Conservation (phyloP, 2,329 filamentous ascomycete genomes). For the Sodiomyces alkalinus region DNA sequence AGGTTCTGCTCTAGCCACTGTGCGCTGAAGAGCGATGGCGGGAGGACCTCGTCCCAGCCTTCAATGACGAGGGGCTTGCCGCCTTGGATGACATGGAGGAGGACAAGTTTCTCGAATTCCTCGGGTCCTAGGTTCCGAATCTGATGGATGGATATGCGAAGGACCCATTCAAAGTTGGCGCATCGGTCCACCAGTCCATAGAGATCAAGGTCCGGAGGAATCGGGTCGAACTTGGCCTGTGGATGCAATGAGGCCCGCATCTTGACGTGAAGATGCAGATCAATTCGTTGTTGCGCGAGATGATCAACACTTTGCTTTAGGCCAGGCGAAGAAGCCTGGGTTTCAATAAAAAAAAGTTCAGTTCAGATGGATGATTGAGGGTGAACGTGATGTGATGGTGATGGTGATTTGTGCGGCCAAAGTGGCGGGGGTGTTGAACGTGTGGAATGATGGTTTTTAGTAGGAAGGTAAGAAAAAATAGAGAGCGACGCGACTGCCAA, state of each 20-base stretch:
- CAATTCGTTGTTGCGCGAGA: too few species aligned
- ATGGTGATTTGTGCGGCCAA: too few species aligned
- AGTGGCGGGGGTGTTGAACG: too few species aligned
- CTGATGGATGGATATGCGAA: constrained; percentile 63
- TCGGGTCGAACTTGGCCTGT: constrained; percentile 81
- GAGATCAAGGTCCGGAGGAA: constrained; percentile 74
- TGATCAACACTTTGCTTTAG: too few species aligned
- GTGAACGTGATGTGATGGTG: too few species aligned
- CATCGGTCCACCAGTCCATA: constrained; percentile 58
- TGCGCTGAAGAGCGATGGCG: constrained; percentile 62
- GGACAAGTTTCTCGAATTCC: constrained; percentile 72
- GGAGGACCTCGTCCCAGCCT: constrained; percentile 64
- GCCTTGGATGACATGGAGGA: constrained; percentile 66
- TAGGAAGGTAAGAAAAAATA: too few species aligned
- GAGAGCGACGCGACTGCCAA: too few species aligned
- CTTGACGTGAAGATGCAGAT: too few species aligned
- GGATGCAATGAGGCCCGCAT: constrained; percentile 68
- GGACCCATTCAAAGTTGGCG: constrained; percentile 75
- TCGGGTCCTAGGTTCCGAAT: constrained; percentile 63
- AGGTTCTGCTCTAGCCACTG: constrained; percentile 69
- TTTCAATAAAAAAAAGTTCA: too few species aligned
- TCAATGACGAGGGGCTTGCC: constrained; percentile 86
- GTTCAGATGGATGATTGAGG: too few species aligned
- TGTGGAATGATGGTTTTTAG: too few species aligned
- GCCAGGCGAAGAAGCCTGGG: too few species aligned